Percentiles rank a stretch among this genome's conserved stretches.
Conservation (phyloP, 106 monocot species). For the Vanilla planifolia region DNA sequence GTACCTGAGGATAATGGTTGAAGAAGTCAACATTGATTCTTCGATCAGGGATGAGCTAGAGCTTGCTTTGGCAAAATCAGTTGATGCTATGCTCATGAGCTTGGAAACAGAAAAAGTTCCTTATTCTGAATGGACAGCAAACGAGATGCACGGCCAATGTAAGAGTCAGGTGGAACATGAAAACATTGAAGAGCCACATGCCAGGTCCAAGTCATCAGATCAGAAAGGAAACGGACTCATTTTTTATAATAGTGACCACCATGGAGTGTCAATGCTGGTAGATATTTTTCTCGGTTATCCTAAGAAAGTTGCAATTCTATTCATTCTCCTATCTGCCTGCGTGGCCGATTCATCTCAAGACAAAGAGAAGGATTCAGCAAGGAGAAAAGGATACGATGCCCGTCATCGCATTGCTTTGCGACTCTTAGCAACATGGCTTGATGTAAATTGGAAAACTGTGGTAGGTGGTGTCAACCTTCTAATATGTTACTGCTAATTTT, state of each 20-base stretch:
- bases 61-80: conserved; percentile 61
- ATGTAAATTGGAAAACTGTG: conserved; percentile 80
- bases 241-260: not conserved
- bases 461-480: conserved; percentile 32
- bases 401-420: conserved; percentile 81
- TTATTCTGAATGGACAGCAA: conserved; percentile 3
- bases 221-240: conserved; percentile 8
- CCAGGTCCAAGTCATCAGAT: conserved; percentile 14
- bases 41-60: conserved; percentile 48
- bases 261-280: conserved; percentile 13
- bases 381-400: conserved; percentile 90
- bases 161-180: not conserved
- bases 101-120: conserved; percentile 35
- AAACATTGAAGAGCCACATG: conserved; percentile 9
- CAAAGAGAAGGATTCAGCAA: conserved; percentile 17
- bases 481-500: not conserved
- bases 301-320: conserved; percentile 57
- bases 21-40: conserved; percentile 46
- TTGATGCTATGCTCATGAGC: conserved; percentile 67
- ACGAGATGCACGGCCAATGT: not conserved
- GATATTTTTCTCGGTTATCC: conserved; percentile 32
- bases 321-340: conserved; percentile 88
- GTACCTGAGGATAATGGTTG: conserved; percentile 74
- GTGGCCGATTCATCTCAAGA: conserved; percentile 71
- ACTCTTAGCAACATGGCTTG: conserved; percentile 74